phyloP scores from a whole-genome alignment of 116 monocot species.

The Iris pallida region DNA sequence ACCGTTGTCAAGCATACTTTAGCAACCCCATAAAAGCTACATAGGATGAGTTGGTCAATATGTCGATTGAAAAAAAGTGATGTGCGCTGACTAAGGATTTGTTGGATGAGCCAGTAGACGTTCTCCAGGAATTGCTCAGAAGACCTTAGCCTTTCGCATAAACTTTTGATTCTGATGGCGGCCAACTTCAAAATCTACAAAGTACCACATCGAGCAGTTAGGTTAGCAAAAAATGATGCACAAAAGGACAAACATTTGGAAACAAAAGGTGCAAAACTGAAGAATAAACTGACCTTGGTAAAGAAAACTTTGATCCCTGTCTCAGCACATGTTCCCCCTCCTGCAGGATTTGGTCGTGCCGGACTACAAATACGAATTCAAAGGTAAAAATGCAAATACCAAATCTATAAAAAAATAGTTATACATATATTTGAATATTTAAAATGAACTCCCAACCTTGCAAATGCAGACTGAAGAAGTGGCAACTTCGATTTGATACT shows the following conservation, averaged over 20 bases:
- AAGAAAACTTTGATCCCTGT: conserved; percentile 67
- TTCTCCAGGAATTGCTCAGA: conserved; percentile 55
- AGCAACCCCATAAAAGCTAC: conserved; percentile 90
- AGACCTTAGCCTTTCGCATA: conserved; percentile 79
- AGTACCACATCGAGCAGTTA: conserved; percentile 8
- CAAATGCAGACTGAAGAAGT: conserved; percentile 87
- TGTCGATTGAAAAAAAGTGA: conserved; percentile 83
- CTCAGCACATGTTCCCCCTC: conserved; percentile 88
- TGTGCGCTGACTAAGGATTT: conserved; percentile 71
- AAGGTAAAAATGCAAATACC: background rate
- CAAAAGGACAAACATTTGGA: background rate
- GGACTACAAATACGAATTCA: conserved; percentile 48
- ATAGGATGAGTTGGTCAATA: conserved; percentile 93
- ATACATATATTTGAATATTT: conserved; percentile 3
- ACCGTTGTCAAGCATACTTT: conserved; percentile 42
- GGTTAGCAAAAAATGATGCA: background rate
- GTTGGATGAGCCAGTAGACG: conserved; percentile 71
- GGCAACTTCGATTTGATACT: conserved; percentile 62
- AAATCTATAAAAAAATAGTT: background rate
- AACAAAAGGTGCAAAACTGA: background rate
- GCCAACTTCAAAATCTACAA: conserved; percentile 83
- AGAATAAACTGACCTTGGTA: conserved; percentile 47
- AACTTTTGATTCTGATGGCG: conserved; percentile 79
- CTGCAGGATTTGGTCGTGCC: conserved; percentile 65
- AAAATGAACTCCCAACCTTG: conserved; percentile 52